Percentiles rank a stretch among this genome's conserved stretches.
Evolutionary conservation across 805 yeast species (phyloP).

Genomic region (Candida maesae): DNA sequence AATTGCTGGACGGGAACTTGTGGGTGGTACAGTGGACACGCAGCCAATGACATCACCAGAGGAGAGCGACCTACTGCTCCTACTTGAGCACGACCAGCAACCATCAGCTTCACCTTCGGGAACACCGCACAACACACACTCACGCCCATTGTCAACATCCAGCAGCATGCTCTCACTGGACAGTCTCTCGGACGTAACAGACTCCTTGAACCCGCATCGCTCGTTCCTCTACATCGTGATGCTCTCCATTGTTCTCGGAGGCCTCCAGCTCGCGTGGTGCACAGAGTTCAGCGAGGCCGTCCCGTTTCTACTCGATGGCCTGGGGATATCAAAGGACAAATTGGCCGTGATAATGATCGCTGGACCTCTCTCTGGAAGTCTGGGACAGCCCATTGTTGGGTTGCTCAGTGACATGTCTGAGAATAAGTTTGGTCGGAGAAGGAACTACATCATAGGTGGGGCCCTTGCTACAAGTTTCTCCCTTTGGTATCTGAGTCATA

Average conservation of each 20-base stretch:
- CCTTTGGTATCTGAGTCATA: constrained; percentile 42
- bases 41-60: constrained; percentile 2
- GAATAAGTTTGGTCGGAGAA: constrained; percentile 44
- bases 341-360: constrained; percentile 64
- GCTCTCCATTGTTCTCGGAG: constrained; percentile 49
- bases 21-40: background rate
- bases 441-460: constrained; percentile 57
- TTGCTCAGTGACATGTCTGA: constrained; percentile 50
- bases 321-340: constrained; percentile 55
- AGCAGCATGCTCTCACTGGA: constrained; percentile 5
- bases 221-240: constrained; percentile 41
- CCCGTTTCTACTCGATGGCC: constrained; percentile 48
- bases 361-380: constrained; percentile 59
- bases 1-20: background rate
- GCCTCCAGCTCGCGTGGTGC: constrained; percentile 62
- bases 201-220: constrained; percentile 41
- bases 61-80: constrained; percentile 7
- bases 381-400: constrained; percentile 65
- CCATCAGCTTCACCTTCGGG: background rate
- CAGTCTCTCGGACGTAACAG: constrained; percentile 23
- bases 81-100: background rate
- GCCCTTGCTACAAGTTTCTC: constrained; percentile 44
- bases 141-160: background rate
- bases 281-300: constrained; percentile 64
- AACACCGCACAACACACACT: background rate